A percentile compares a stretch with the other conserved stretches of the same genome.
Conservation (phyloP, 148 eudicot genomes). For the Simmondsia chinensis region DNA sequence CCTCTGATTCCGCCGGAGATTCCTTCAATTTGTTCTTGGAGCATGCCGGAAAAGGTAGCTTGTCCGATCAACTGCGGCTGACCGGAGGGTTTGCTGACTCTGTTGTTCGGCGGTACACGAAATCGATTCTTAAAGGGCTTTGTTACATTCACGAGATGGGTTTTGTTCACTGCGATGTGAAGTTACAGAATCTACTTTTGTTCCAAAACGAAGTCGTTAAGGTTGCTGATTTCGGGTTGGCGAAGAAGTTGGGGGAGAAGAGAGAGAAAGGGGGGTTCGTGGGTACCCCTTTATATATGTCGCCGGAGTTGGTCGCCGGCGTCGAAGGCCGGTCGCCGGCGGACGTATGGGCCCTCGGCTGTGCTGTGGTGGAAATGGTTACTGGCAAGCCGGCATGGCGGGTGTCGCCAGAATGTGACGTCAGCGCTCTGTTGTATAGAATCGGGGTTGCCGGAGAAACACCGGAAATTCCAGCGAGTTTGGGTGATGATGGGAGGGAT, state of each 20-base stretch:
- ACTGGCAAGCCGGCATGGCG: conserved; percentile 36
- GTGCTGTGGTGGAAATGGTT: conserved; percentile 64
- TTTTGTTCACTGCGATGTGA: conserved; percentile 72
- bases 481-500: conserved; percentile 55
- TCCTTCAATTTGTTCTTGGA: conserved; percentile 61
- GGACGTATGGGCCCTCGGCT: conserved; percentile 88
- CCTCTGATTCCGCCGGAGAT: conserved; percentile 33
- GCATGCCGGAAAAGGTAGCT: conserved; percentile 49
- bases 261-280: conserved; percentile 22
- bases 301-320: conserved; percentile 68
- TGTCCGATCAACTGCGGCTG: conserved; percentile 31
- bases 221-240: conserved; percentile 78
- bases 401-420: conserved; percentile 25
- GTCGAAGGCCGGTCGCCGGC: conserved; percentile 43
- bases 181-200: conserved; percentile 55
- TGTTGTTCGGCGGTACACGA: conserved; percentile 36
- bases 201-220: conserved; percentile 29
- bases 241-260: conserved; percentile 23
- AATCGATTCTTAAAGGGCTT: conserved; percentile 44
- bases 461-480: conserved; percentile 47
- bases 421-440: conserved; percentile 37
- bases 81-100: too few species aligned
- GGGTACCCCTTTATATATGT: conserved; percentile 88
- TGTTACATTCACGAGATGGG: conserved; percentile 41
- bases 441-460: conserved; percentile 49